Evolutionary conservation across 176 grass and related monocot species (phyloP).

Genomic region (Ampelocalamus luodianensis): DNA sequence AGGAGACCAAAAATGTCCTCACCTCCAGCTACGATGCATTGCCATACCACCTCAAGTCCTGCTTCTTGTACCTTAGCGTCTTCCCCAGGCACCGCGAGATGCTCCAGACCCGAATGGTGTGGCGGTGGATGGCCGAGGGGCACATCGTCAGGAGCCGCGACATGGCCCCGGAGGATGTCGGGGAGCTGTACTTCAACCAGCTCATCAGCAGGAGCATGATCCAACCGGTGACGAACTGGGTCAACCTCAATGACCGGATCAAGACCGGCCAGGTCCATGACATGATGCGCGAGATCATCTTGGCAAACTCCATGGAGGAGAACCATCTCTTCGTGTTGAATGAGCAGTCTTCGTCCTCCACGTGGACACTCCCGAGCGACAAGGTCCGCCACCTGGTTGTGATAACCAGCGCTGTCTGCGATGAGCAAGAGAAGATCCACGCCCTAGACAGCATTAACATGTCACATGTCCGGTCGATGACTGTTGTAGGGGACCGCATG

Average conservation of each 20-base stretch:
- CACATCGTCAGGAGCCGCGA: neutral
- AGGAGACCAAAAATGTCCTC: conserved; percentile 21
- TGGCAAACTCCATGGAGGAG: conserved; percentile 35
- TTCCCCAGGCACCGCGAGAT: conserved; percentile 46
- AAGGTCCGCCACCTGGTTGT: conserved; percentile 32
- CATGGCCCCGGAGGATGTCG: conserved; percentile 17
- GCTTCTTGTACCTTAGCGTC: conserved; percentile 30
- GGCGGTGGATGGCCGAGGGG: conserved; percentile 52
- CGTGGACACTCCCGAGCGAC: no score
- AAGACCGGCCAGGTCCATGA: neutral
- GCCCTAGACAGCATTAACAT: neutral
- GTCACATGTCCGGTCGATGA: conserved; percentile 32
- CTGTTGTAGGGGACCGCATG: neutral
- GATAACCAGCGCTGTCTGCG: no score
- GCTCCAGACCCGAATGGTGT: neutral
- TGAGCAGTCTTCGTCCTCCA: no score
- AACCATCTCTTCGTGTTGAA: conserved; percentile 33
- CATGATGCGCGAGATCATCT: conserved; percentile 43
- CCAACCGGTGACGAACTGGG: neutral
- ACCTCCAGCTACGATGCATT: conserved; percentile 6
- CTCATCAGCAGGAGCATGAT: conserved; percentile 42
- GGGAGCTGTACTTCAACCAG: conserved; percentile 26
- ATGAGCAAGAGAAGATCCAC: neutral
- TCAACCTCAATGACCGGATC: neutral
- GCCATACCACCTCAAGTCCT: neutral